Evolutionary conservation across 345 rosid species (phyloP), one percentile per base, ranked within the genome.

Genomic region (Mercurialis annua): DNA sequence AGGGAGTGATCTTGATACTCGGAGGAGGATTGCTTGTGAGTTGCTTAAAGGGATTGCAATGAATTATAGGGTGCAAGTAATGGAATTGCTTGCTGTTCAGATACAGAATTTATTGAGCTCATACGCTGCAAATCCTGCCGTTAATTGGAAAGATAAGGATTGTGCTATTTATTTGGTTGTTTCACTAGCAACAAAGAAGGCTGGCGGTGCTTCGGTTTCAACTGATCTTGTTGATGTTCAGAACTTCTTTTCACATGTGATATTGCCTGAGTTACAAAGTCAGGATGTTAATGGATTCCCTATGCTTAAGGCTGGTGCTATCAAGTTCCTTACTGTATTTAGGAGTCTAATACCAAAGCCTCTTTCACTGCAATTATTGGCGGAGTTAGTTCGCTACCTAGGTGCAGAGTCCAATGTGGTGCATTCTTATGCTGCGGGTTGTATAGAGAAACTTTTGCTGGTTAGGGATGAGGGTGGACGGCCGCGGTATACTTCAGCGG

Each of bases 21-120:
- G 94, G 75, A 92, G 99, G 79, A 92, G 99, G 76, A 95, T 95
- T 67, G 98, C 98, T 0, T 95, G 99, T 68, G 99, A 95, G 63
- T 76, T 95, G 66, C 89, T 95, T 26, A 95, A 95, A 74, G 99
- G 99, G 31, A 88, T 95, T 71, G 98, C 93, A 1, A 67, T 92
- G 11, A 87, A 92, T 78, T 92, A 92, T 80, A 89, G 83, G 80
- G 69, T 73, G 57, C 88, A 78, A 53, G 96, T 91, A 38, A 92
- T 80, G 3, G 82, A 73, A 55, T 82, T 84, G 30, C 86, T 90
- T 69, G 84, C 99, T 62, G 78, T 80, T 66, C 92, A 88, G 83
- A 84, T 95, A 67, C 92, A 90, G 69, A 88, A 76, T 76, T 80
- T 95, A 67, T 72, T 95, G 75, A 70, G 64, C 62, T 84, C 85